A percentile compares a stretch with the other conserved stretches of the same genome.
These are phyloP conservation scores for Adenanthera pavonina DNA, from an alignment of 306 rosid species.

Conservation along the genomic window DNA sequence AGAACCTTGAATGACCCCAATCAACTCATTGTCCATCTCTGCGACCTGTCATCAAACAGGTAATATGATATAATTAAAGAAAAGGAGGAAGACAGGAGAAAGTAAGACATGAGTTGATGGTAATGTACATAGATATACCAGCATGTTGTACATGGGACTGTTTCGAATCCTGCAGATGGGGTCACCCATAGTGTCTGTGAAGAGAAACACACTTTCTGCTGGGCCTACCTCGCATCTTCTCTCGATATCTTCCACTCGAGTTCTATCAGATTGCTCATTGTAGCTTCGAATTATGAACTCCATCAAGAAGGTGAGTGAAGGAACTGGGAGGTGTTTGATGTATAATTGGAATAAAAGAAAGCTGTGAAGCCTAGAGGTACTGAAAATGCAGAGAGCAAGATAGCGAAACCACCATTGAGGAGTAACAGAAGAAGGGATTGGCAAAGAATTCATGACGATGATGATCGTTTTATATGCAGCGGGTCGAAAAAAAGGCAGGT, in stretches of 20 bases:
- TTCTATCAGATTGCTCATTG: slow-evolving; percentile 61
- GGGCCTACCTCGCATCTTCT: slow-evolving; percentile 85
- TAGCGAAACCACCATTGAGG: slow-evolving; percentile 28
- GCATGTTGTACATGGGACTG: slow-evolving; percentile 88
- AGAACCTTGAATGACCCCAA: slow-evolving; percentile 90
- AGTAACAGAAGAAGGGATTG: slow-evolving; percentile 44
- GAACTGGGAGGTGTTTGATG: slow-evolving; percentile 17
- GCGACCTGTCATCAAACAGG: slow-evolving; percentile 64
- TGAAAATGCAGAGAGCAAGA: slow-evolving; percentile 39
- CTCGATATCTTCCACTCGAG: slow-evolving; percentile 81
- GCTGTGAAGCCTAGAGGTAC: slow-evolving; percentile 25
- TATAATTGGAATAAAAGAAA: slow-evolving; percentile 13
- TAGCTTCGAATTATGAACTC: slow-evolving; percentile 68
- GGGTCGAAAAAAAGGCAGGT: slow-evolving; percentile 20
- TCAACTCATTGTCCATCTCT: slow-evolving; percentile 66
- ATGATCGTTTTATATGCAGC: slow-evolving; percentile 52
- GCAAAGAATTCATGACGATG: slow-evolving; percentile 40
- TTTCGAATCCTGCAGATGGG: slow-evolving; percentile 95
- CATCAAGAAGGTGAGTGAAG: slow-evolving; percentile 7
- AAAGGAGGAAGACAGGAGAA: neutral
- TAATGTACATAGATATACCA: slow-evolving; percentile 52
- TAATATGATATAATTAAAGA: slow-evolving; percentile 5
- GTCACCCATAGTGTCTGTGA: slow-evolving; percentile 92
- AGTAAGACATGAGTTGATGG: neutral
- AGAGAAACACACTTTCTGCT: slow-evolving; percentile 74